These are phyloP conservation scores for Endoconidiophora laricicola DNA, from an alignment of 2,329 filamentous ascomycete genomes.

Conservation along the genomic window DNA sequence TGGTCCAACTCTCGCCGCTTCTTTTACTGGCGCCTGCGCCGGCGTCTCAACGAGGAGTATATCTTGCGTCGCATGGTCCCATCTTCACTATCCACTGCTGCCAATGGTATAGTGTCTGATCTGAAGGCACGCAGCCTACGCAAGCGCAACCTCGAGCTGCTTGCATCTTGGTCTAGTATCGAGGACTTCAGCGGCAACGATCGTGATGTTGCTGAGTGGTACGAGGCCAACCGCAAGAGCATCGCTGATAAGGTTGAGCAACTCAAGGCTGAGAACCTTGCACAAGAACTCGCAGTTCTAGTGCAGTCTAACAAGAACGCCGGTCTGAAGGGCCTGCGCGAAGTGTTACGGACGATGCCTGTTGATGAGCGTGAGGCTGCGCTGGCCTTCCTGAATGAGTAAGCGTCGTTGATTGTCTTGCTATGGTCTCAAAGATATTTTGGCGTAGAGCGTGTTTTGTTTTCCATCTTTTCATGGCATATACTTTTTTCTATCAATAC, in stretches of 20 bases:
- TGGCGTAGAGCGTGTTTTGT: constrained; percentile 3
- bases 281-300: constrained; percentile 29
- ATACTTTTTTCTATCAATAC: neutral
- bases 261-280: constrained; percentile 56
- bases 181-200: constrained; percentile 65
- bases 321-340: constrained; percentile 69
- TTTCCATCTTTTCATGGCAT: constrained; percentile 1
- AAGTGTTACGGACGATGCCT: constrained; percentile 72
- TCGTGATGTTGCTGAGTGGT: constrained; percentile 77
- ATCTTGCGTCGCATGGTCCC: constrained; percentile 74
- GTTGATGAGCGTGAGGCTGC: constrained; percentile 77
- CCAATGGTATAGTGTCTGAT: constrained; percentile 20
- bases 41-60: constrained; percentile 92
- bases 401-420: constrained; percentile 12
- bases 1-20: constrained; percentile 86
- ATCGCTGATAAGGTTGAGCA: constrained; percentile 72
- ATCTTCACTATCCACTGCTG: constrained; percentile 21
- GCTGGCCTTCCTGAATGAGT: constrained; percentile 40
- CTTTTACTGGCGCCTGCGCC: constrained; percentile 99
- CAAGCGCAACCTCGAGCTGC: constrained; percentile 50
- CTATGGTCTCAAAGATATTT: neutral
- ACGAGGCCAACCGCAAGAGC: constrained; percentile 79
- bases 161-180: constrained; percentile 71
- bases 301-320: constrained; percentile 41
- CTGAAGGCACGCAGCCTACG: constrained; percentile 37